Evolutionary conservation across 306 rosid genomes (phyloP).

Genomic region (Citrullus amarus): DNA sequence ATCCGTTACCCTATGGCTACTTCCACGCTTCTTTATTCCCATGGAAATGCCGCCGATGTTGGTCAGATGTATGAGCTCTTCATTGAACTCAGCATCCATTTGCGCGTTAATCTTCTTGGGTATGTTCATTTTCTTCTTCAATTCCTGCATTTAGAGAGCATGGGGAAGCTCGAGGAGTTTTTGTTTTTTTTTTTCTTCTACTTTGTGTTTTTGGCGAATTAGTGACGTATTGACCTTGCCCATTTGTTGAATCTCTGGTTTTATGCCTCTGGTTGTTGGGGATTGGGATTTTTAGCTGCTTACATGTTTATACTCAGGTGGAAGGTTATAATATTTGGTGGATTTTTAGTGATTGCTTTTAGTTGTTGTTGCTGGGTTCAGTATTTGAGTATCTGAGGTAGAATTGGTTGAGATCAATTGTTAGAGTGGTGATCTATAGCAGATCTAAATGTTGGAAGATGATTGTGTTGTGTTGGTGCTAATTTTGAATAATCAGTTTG

Average conservation of each 20-base stretch:
- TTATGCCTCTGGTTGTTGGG: not conserved
- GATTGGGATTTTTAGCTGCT: not conserved
- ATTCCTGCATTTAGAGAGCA: not conserved
- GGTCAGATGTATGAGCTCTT: slow-evolving; percentile 91
- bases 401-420: not conserved
- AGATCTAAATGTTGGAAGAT: not conserved
- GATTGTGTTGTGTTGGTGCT: not conserved
- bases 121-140: slow-evolving; percentile 5
- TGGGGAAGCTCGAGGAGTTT: not conserved
- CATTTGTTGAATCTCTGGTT: not conserved
- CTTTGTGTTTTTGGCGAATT: not conserved
- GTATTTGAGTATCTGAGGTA: not conserved
- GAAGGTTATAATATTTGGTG: not conserved
- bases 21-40: slow-evolving; percentile 68
- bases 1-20: slow-evolving; percentile 67
- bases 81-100: slow-evolving; percentile 57
- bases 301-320: not conserved
- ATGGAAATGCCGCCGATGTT: slow-evolving; percentile 78
- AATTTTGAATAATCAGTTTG: not conserved
- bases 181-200: too few relatives aligned
- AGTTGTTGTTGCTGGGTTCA: not conserved
- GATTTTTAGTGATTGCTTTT: not conserved
- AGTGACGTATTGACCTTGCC: not conserved
- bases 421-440: not conserved
- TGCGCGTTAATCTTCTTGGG: slow-evolving; percentile 78